Conservation (phyloP, 1,284 basidiomycete genomes). For the Phellinidium pouzarii region DNA sequence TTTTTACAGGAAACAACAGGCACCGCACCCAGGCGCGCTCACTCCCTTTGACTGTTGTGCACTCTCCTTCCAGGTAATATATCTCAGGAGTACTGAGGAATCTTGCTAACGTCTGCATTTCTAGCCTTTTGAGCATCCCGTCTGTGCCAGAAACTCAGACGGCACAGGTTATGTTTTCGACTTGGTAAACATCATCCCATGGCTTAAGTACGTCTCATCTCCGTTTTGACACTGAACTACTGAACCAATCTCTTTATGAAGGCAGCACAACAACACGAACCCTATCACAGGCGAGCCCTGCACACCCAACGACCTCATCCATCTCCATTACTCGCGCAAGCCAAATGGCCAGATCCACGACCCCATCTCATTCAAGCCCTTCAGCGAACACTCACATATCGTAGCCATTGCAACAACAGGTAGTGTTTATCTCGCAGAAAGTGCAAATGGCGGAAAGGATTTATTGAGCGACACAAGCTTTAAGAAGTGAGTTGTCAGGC, state of each 20-base stretch:
- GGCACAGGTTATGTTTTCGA: conserved; percentile 82
- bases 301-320: conserved; percentile 74
- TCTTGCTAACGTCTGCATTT: conserved; percentile 31
- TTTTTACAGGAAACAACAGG: conserved; percentile 53
- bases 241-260: conserved; percentile 25
- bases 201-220: conserved; percentile 67
- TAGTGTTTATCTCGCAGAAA: conserved; percentile 87
- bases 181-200: conserved; percentile 85
- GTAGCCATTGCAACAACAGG: conserved; percentile 86
- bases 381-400: conserved; percentile 87
- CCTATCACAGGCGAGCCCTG: conserved; percentile 86
- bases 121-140: conserved; percentile 86
- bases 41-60: conserved; percentile 92
- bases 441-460: conserved; percentile 84
- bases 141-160: conserved; percentile 76
- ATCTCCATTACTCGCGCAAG: conserved; percentile 81
- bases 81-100: background rate
- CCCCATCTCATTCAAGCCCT: conserved; percentile 90
- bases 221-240: conserved; percentile 1
- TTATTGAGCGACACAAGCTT: conserved; percentile 82
- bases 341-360: conserved; percentile 80
- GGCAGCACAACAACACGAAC: conserved; percentile 71
- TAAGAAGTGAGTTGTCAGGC: conserved; percentile 52
- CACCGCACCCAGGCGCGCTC: conserved; percentile 48
- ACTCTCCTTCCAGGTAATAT: conserved; percentile 41